Evolutionary conservation across 768 basidiomycete genomes (phyloP).

Genomic region (Daedaleopsis sinensis): DNA sequence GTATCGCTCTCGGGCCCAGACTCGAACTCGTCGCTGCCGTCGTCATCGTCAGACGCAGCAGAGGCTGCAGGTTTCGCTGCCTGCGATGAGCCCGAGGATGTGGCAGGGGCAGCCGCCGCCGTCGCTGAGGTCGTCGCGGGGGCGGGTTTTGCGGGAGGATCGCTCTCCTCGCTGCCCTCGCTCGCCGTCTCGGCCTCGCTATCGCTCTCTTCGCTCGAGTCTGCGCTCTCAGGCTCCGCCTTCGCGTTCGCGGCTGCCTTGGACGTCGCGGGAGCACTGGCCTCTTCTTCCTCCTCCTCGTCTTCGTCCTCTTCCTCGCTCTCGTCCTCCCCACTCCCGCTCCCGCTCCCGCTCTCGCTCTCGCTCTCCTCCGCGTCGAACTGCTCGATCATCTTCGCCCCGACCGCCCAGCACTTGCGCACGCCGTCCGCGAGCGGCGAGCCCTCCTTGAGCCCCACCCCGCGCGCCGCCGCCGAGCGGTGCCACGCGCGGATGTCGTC

Average conservation of each 20-base stretch:
- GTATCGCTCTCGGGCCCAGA: background rate
- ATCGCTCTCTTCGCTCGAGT: constrained; percentile 28
- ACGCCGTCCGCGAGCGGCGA: constrained; percentile 52
- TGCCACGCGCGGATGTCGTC: constrained; percentile 92
- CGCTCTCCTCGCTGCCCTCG: constrained; percentile 24
- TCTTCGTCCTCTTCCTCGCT: constrained; percentile 23
- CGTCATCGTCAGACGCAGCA: constrained; percentile 11
- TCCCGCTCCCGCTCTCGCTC: constrained; percentile 33
- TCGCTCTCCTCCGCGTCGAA: constrained; percentile 75
- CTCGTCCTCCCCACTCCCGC: constrained; percentile 28
- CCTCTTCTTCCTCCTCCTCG: constrained; percentile 24
- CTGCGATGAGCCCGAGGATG: background rate
- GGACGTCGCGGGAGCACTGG: constrained; percentile 2
- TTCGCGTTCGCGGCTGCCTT: background rate
- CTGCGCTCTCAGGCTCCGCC: constrained; percentile 18
- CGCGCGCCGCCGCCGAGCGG: constrained; percentile 54
- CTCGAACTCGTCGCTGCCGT: constrained; percentile 3
- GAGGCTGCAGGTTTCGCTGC: background rate
- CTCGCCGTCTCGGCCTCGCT: constrained; percentile 27
- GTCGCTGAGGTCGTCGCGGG: background rate
- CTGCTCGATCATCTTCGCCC: constrained; percentile 77
- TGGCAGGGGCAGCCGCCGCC: background rate
- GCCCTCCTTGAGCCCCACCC: constrained; percentile 45
- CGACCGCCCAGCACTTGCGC: constrained; percentile 69
- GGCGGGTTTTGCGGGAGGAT: background rate